Evolutionary conservation across 768 basidiomycete genomes (phyloP), one percentile per base, ranked within the genome.

Genomic region (Suillus occidentalis): DNA sequence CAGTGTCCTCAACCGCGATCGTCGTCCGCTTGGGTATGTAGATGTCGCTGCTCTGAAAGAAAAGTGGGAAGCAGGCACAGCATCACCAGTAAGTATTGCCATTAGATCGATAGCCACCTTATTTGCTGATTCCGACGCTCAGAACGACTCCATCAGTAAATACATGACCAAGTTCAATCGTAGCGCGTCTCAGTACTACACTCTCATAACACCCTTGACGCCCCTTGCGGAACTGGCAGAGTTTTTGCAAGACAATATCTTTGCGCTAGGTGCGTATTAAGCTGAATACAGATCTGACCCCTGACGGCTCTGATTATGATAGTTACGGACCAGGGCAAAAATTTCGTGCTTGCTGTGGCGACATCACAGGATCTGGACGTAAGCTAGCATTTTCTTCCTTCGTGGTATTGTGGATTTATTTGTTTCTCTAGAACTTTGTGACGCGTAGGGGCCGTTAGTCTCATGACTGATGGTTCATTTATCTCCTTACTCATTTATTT

Each of bases 261-360:
- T 94, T 67, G 93, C 92, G 2, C 76, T 95, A 34, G 89, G 92
- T 90, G 61, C 55, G 83, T 71, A 14, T 16, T 68, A 14, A 55
- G 7, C 7, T 50, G 42, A 18, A 18, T 47, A 12, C n/a, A 37
- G 37, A 28, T 7, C 52, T 67, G 40, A 72, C 43, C 2, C 6
- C 56, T 67, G 36, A 72, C 37, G 3, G 25, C 13, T 22, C 22
- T 34, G 53, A 47, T 43, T n/a, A 14, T 42, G 61, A 22, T 67
- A 95, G 95, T 97, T 43, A 96, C 95, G 6, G 95, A 97, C 75
- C 77, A 79, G 55, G 82, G 83, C 60, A 86, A 92, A 63, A 93
- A 94, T 72, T 95, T 95, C 65, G 92, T 95, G 4, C 83, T 94
- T 18, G 93, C 82, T 1, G 87, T 95, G 0, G 92, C 90, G 1